phyloP scores from a whole-genome alignment of 2,329 filamentous ascomycete genomes.

The Pseudogymnoascus sp. region DNA sequence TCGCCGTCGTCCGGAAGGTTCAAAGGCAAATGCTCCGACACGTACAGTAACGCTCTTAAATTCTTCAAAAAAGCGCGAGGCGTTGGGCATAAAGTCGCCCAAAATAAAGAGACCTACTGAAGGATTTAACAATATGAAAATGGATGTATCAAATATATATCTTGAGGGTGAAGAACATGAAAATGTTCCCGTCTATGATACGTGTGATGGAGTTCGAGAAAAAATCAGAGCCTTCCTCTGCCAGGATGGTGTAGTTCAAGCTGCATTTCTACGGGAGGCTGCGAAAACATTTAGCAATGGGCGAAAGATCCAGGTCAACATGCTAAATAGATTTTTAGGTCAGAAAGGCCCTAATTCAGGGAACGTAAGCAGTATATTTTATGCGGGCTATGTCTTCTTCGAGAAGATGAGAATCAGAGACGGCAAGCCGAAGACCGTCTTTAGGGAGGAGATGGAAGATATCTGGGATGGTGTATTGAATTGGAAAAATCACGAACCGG shows the following conservation, averaged over 20 bases:
- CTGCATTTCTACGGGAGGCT: slow-evolving; percentile 41
- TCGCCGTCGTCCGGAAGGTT: neutral
- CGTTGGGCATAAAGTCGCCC: neutral
- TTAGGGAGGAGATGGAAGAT: slow-evolving; percentile 44
- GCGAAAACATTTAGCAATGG: slow-evolving; percentile 31
- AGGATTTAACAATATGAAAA: slow-evolving; percentile 17
- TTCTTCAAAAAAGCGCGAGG: neutral
- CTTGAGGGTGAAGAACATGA: slow-evolving; percentile 40
- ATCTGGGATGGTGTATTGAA: slow-evolving; percentile 16
- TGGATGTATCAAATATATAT: slow-evolving; percentile 34
- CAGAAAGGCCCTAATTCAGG: slow-evolving; percentile 41
- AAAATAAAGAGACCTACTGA: slow-evolving; percentile 15
- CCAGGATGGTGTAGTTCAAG: slow-evolving; percentile 38
- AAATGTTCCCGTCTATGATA: slow-evolving; percentile 43
- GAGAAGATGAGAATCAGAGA: slow-evolving; percentile 50
- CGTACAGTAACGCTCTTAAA: slow-evolving; percentile 30
- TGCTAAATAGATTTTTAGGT: slow-evolving; percentile 41
- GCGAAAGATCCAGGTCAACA: slow-evolving; percentile 34
- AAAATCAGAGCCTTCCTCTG: slow-evolving; percentile 45
- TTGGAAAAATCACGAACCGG: slow-evolving; percentile 12
- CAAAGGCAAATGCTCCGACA: slow-evolving; percentile 30
- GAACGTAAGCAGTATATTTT: slow-evolving; percentile 40
- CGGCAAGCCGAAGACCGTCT: slow-evolving; percentile 43
- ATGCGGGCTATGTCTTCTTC: slow-evolving; percentile 50
- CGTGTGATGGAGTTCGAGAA: slow-evolving; percentile 47